Conservation (phyloP, 1,284 basidiomycete species). For the Trichosporon asahii region DNA sequence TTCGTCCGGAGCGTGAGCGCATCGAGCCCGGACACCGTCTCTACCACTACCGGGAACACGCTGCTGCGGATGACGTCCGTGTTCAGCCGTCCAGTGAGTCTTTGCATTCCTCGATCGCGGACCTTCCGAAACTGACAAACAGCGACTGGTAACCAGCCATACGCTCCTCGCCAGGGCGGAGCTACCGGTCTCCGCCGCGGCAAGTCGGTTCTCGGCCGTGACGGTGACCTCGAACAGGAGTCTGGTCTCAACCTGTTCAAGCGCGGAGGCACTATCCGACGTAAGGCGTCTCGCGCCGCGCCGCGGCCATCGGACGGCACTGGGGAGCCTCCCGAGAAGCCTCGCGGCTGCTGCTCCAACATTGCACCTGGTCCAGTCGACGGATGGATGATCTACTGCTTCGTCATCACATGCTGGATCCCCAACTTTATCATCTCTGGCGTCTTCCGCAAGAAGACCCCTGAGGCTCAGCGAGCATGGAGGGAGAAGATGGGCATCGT, state of each 20-base stretch:
- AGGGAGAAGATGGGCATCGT: conserved; percentile 96
- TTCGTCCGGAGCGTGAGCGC: conserved; percentile 91
- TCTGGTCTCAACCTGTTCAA: conserved; percentile 84
- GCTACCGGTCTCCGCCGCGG: conserved; percentile 67
- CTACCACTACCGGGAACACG: conserved; percentile 91
- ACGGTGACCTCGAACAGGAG: conserved; percentile 83
- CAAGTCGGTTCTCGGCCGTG: conserved; percentile 78
- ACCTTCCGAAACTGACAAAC: conserved; percentile 20
- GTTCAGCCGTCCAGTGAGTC: conserved; percentile 74
- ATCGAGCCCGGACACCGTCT: conserved; percentile 92
- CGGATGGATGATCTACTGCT: conserved; percentile 95
- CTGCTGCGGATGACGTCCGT: conserved; percentile 72
- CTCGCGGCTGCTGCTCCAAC: conserved; percentile 27
- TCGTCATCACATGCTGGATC: conserved; percentile 76
- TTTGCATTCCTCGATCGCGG: neutral
- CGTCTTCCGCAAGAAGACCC: conserved; percentile 70
- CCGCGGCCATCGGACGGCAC: conserved; percentile 39
- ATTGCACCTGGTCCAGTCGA: conserved; percentile 80
- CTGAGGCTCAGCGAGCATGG: conserved; percentile 92
- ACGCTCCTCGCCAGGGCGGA: conserved; percentile 43
- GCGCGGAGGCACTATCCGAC: conserved; percentile 69
- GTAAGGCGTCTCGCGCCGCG: conserved; percentile 60
- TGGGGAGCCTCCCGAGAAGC: conserved; percentile 16
- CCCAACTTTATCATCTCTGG: conserved; percentile 66
- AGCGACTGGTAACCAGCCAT: conserved; percentile 81